Percentiles rank a stretch among this genome's conserved stretches.
Evolutionary conservation across 1,139 yeast genomes (phyloP).

Genomic region (Geotrichum restrictum): DNA sequence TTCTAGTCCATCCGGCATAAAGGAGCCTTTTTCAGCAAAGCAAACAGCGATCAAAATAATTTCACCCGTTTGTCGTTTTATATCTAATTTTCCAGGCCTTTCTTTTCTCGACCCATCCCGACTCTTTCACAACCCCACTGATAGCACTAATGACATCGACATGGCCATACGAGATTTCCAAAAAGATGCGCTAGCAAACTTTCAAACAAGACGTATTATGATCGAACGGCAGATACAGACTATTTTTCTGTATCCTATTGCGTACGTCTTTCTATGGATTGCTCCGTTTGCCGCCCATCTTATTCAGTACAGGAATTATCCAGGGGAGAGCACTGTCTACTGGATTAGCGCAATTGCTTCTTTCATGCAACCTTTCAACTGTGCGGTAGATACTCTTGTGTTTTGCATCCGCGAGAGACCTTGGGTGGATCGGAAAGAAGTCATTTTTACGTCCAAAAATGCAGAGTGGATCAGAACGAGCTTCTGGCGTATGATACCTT

Average conservation of each 20-base stretch:
- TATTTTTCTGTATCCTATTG: conserved; percentile 78
- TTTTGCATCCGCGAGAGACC: conserved; percentile 77
- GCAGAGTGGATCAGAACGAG: not conserved
- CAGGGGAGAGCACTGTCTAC: conserved; percentile 43
- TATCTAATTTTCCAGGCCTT: conserved; percentile 32
- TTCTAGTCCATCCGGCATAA: too few relatives aligned
- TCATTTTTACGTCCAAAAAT: conserved; percentile 20
- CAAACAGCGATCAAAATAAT: not conserved
- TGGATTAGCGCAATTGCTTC: conserved; percentile 70
- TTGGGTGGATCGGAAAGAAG: conserved; percentile 42
- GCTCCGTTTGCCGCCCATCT: conserved; percentile 73
- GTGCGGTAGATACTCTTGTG: conserved; percentile 71
- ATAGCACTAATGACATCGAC: conserved; percentile 7
- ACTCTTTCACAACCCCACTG: not conserved
- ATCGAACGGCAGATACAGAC: conserved; percentile 76
- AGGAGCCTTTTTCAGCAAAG: not conserved
- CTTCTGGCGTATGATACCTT: not conserved
- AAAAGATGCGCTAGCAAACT: conserved; percentile 55
- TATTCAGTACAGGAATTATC: conserved; percentile 46
- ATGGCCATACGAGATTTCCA: conserved; percentile 42
- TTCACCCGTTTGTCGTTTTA: conserved; percentile 6
- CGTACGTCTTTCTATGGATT: conserved; percentile 78
- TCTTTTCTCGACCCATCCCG: conserved; percentile 25
- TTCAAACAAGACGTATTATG: conserved; percentile 56
- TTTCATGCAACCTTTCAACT: conserved; percentile 75